Evolutionary conservation across 805 yeast species (phyloP).

Genomic region (Saturnispora diversa): DNA sequence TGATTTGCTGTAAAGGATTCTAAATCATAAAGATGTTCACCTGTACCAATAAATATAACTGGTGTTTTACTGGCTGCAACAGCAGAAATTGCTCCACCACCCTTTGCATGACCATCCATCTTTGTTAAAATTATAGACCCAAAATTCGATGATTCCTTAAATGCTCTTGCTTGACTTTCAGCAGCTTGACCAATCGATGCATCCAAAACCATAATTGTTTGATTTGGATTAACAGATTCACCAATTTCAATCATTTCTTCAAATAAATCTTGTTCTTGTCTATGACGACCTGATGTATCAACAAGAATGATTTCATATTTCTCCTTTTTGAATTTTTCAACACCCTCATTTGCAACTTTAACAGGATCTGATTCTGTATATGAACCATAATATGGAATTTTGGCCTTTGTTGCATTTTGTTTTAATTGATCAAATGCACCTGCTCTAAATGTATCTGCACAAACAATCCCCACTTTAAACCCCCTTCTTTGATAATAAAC

Average conservation of each 20-base stretch:
- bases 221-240: slow-evolving; percentile 82
- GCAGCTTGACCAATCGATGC: slow-evolving; percentile 99
- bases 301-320: slow-evolving; percentile 90
- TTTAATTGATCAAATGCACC: slow-evolving; percentile 98
- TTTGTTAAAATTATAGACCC: slow-evolving; percentile 94
- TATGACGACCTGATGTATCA: slow-evolving; percentile 97
- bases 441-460: slow-evolving; percentile 99
- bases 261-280: slow-evolving; percentile 86
- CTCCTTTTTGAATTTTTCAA: slow-evolving; percentile 80
- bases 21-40: slow-evolving; percentile 90
- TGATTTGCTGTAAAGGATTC: slow-evolving; percentile 86
- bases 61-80: slow-evolving; percentile 97
- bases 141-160: slow-evolving; percentile 85
- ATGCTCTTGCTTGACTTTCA: slow-evolving; percentile 87
- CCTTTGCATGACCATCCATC: slow-evolving; percentile 98
- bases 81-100: slow-evolving; percentile 99
- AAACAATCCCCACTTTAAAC: slow-evolving; percentile 88
- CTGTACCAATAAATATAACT: slow-evolving; percentile 93
- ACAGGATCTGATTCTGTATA: slow-evolving; percentile 96
- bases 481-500: slow-evolving; percentile 91
- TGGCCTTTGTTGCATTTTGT: slow-evolving; percentile 93
- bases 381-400: slow-evolving; percentile 90
- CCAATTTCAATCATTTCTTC: slow-evolving; percentile 93
- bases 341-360: slow-evolving; percentile 85
- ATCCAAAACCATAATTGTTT: slow-evolving; percentile 95